Evolutionary conservation across 2,329 filamentous ascomycete genomes (phyloP), one percentile per base, ranked within the genome.

Genomic region (Tolypocladium sp.): DNA sequence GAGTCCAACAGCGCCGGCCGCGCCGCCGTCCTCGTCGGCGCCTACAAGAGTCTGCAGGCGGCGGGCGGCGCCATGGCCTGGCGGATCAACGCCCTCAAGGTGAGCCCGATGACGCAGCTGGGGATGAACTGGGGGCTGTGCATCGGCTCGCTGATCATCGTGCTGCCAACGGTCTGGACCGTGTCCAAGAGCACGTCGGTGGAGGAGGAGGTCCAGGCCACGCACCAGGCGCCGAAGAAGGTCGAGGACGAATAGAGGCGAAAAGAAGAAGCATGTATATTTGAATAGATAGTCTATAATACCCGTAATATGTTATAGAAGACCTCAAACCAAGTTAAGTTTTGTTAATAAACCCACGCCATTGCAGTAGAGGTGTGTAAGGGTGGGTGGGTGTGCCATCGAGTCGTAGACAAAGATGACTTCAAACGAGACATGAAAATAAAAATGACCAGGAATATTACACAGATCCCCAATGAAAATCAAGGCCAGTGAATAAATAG

Each of bases 51-150:
- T 2, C 72, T 79, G 59, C 76, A 79, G 63, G 68, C 72, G 0
- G 67, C 71, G 0, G 77, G 76, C 4, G 75, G 73, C 22, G 76
- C 77, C 6, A 77, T 79, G 72, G 75, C 76, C 1, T 80, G 76
- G 76, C 69, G 76, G 10, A 66, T 78, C 37, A 76, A 77, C 59
- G 74, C 76, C 0, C 57, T 74, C 42, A 60, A 65, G 1, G 68
- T 68, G 20, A 66, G 69, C 15, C 64, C 70, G 5, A 76, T 75
- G 71, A 70, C 70, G 1, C 76, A 79, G 66, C 69, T 79, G 53
- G 76, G 69, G 3, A 77, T 78, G 71, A 70, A 77, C 59, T 79
- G 76, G 76, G 75, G 74, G 1, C 64, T 79, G 17, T 77, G 73
- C 58, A 77, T 79, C 57, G 77, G 74, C 2, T 69, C 75, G 0